Base-by-base conservation (phyloP, 495 filamentous ascomycete species). In the Annulohypoxylon maeteangense region DNA sequence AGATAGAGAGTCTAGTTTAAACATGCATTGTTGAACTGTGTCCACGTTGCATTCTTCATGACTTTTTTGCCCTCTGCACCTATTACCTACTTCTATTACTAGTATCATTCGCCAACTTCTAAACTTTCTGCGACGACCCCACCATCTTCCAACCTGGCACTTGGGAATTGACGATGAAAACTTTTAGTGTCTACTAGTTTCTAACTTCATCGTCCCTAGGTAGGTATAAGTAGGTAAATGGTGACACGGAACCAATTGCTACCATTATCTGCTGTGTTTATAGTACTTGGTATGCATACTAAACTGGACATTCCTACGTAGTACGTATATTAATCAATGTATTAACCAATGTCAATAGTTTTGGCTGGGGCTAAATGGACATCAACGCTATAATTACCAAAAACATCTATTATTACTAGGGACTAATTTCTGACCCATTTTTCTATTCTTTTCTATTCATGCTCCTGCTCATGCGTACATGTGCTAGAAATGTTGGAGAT, bases 351-450 rank as follows among this genome's bases (percentile, higher is more conserved):
- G 48, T 47, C 68, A 40, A 68, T 62, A 66, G 61, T 68, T 38
- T 62, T 50, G 54, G 60, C 36, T 66, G 40, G 65, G 65, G 70
- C 70, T 73, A 73, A 73, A 73, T 73, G 64, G 55, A 61, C 62
- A 57, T 51, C 22, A 45, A 68, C 56, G 64, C 61, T 73, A 68
- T 68, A 68, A 72, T 72, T 64, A 55, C 61, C 55, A 54, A 61
- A 68, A 61, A 31, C 12, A 47, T 68, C 60, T 72, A 68, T 45
- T 72, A 56, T 72, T 59, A 22, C 55, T 50, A 16, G 55, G 51
- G 56, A 47, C 40, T 64, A 53, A 61, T 65, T 47, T 50, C 64
- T 60, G 64, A 65, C 59, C 60, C 70, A 27, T 68, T 56, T 66
- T 62, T 62, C 56, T 44, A 56, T 20, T 55, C 44, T 40, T 12